Evolutionary conservation across 1,284 basidiomycete species (phyloP), one percentile per base, ranked within the genome.

Genomic region (Ustilago cynodontis): DNA sequence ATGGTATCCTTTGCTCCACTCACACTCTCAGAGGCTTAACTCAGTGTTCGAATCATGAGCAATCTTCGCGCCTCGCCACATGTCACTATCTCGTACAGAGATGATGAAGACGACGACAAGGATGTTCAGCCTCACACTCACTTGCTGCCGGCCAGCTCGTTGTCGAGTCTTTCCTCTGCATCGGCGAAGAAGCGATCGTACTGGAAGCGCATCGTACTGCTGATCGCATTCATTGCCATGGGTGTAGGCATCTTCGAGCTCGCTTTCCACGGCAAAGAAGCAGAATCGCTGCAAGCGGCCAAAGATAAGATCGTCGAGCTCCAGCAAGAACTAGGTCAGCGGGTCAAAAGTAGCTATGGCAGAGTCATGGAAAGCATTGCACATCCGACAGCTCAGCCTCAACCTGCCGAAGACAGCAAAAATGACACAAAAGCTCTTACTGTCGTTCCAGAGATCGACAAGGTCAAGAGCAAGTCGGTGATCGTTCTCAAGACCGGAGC

Each of bases 401-500:
- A n/a, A 26, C 7, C 24, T 14, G 13, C 26, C 13, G 18, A 20
- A n/a, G 9, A 11, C 14, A 4, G n/a, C 31, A 22, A 31, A 8
- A 18, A 37, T 5, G n/a, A 31, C 0, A 35, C 22, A 1, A 16
- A 7, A 35, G 31, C 41, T 9, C 26, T 24, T 8, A 10, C 20
- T 6, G 29, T 22, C 14, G 52, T 39, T 31, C 3, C 60, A 2
- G 37, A 41, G n/a, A 18, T 69, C 20, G 51, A 65, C 9, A 31
- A 22, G 8, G 41, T 76, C 1, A 67, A 58, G 49, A 29, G 37
- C n/a, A 60, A 43, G 1, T 56, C 65, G 4, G 68, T 76, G 1
- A 61, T 76, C 18, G 57, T 71, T 3, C 60, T 76, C 35, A 76
- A 76, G 37, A 71, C 73, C 1, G 73, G 73, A 2, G 49, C 67